phyloP scores from a whole-genome alignment of 2,329 filamentous ascomycete species.

The Trichophyton schoenleinii region DNA sequence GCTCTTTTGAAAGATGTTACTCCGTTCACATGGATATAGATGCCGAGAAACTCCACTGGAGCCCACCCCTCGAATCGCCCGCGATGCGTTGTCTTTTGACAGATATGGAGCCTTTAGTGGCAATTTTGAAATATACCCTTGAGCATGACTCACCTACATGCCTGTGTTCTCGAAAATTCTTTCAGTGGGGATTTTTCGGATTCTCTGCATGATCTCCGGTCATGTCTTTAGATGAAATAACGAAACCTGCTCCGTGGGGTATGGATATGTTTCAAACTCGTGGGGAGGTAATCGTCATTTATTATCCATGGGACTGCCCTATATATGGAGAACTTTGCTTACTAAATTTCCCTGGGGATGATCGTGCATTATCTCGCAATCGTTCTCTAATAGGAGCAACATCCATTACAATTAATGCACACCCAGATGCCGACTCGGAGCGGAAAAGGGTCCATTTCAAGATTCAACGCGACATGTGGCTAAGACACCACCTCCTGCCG shows the following conservation, averaged over 20 bases:
- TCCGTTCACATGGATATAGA: no score
- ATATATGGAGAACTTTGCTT: constrained; percentile 17
- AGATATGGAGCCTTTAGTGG: constrained; percentile 10
- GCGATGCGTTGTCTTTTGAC: neutral
- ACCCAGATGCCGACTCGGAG: no score
- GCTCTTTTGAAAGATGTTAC: neutral
- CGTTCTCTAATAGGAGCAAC: no score
- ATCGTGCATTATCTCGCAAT: neutral
- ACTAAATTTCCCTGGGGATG: constrained; percentile 10
- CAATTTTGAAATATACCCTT: constrained; percentile 16
- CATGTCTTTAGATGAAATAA: constrained; percentile 19
- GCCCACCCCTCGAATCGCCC: neutral
- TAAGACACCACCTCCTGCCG: neutral
- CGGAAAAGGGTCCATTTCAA: constrained; percentile 14
- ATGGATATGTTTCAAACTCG: constrained; percentile 15
- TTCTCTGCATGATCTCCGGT: constrained; percentile 30
- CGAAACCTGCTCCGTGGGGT: constrained; percentile 30
- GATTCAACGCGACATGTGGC: constrained; percentile 26
- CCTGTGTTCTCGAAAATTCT: constrained; percentile 26
- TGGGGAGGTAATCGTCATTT: constrained; percentile 24
- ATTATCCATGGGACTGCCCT: constrained; percentile 35
- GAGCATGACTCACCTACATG: constrained; percentile 11
- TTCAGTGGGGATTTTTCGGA: constrained; percentile 27
- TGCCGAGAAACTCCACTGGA: neutral
- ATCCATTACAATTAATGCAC: no score